Evolutionary conservation across 495 filamentous ascomycete species (phyloP).

Genomic region (Penicillium longicatenatum): DNA sequence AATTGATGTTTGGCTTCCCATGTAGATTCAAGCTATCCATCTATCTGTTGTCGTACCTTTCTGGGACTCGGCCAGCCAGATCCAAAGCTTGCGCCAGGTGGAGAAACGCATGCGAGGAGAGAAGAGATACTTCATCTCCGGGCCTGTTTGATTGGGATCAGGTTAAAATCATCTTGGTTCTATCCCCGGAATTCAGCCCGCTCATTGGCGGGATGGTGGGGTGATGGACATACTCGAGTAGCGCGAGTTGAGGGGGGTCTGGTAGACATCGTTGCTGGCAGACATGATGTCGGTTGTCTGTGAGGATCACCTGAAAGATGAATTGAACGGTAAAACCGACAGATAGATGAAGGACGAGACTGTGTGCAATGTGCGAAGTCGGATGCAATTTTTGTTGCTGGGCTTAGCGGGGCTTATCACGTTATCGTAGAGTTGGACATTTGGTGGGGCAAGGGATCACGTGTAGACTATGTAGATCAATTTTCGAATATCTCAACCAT

Average conservation of each 20-base stretch:
- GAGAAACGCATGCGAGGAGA: slow-evolving; percentile 67
- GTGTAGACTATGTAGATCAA: neutral
- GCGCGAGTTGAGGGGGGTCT: slow-evolving; percentile 72
- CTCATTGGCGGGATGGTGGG: slow-evolving; percentile 14
- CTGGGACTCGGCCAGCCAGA: slow-evolving; percentile 81
- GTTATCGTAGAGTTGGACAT: slow-evolving; percentile 7
- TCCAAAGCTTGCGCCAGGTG: slow-evolving; percentile 81
- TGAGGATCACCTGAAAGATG: neutral
- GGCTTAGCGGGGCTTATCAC: slow-evolving; percentile 9
- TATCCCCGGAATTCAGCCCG: slow-evolving; percentile 11
- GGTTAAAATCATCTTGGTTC: slow-evolving; percentile 2
- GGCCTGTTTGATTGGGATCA: slow-evolving; percentile 32
- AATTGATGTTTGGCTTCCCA: slow-evolving; percentile 21
- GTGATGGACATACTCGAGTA: slow-evolving; percentile 61
- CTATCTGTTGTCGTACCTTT: slow-evolving; percentile 51
- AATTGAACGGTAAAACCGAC: slow-evolving; percentile 3
- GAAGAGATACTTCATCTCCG: slow-evolving; percentile 63
- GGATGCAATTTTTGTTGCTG: slow-evolving; percentile 7
- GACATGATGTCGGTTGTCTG: slow-evolving; percentile 53
- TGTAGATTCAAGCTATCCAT: slow-evolving; percentile 2
- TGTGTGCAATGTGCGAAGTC: slow-evolving; percentile 1
- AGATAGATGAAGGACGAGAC: neutral
- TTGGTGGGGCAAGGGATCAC: slow-evolving; percentile 7
- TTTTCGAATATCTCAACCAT: neutral
- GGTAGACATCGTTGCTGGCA: slow-evolving; percentile 62